These are phyloP conservation scores for Purpureocillium lavendulum DNA, from an alignment of 2,329 filamentous ascomycete species.

Conservation along the genomic window DNA sequence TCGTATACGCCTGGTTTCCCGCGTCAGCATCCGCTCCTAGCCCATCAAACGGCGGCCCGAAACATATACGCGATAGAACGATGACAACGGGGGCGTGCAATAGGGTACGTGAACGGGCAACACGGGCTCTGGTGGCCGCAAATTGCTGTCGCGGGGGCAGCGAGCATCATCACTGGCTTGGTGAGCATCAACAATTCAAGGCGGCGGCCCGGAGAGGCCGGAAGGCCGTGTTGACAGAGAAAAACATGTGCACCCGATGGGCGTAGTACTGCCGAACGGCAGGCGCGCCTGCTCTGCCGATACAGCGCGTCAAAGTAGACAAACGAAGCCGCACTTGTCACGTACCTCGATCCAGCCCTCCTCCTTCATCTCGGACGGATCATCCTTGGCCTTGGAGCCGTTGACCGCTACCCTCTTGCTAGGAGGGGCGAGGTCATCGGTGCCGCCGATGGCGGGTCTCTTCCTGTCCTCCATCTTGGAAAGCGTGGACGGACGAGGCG, in stretches of 20 bases:
- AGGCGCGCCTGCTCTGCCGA: too few relatives aligned
- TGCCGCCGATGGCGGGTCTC: constrained; percentile 73
- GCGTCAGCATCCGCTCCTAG: constrained; percentile 14
- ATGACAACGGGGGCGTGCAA: constrained; percentile 7
- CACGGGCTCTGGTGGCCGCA: constrained; percentile 14
- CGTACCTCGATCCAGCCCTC: constrained; percentile 60
- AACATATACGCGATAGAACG: background rate
- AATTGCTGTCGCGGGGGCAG: constrained; percentile 20
- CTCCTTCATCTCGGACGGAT: constrained; percentile 47
- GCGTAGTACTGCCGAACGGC: too few relatives aligned
- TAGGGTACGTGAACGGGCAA: constrained; percentile 4
- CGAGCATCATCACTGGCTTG: constrained; percentile 27
- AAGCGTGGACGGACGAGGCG: constrained; percentile 70
- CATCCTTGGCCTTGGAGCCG: constrained; percentile 54
- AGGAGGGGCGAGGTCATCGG: constrained; percentile 78
- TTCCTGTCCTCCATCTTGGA: constrained; percentile 99
- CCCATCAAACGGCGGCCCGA: background rate
- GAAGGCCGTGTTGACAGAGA: constrained; percentile 8
- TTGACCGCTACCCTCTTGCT: constrained; percentile 90
- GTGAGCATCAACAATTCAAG: constrained; percentile 25
- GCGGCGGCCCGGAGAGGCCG: constrained; percentile 17
- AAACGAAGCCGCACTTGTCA: constrained; percentile 27
- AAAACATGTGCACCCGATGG: background rate
- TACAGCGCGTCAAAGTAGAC: constrained; percentile 5
- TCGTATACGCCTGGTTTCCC: constrained; percentile 36